phyloP scores from a whole-genome alignment of 1,284 basidiomycete genomes.

The Ustilago sp. region DNA sequence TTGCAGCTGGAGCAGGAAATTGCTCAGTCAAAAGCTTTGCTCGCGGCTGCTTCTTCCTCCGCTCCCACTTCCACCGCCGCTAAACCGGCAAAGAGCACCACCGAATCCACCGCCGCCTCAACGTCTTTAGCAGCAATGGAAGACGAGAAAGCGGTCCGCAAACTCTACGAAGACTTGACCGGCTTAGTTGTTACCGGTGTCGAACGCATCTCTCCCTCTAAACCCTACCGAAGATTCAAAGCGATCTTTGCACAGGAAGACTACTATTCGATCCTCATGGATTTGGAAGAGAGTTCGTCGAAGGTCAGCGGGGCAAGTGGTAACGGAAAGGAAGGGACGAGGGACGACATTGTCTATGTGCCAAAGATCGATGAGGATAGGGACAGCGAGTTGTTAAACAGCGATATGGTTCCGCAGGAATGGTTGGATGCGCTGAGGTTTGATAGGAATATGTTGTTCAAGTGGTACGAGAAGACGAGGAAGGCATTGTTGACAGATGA shows the following conservation, averaged over 20 bases:
- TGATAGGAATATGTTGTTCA: constrained; percentile 40
- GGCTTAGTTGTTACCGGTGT: constrained; percentile 61
- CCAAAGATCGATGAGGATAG: constrained; percentile 62
- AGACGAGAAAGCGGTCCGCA: constrained; percentile 62
- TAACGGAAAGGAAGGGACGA: constrained; percentile 7
- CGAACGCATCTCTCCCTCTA: constrained; percentile 29
- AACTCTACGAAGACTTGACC: constrained; percentile 68
- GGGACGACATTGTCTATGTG: constrained; percentile 64
- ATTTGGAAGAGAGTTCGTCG: constrained; percentile 55
- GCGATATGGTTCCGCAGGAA: constrained; percentile 30
- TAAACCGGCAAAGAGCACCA: background rate
- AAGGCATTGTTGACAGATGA: constrained; percentile 35
- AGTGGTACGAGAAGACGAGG: constrained; percentile 50
- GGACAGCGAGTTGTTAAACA: constrained; percentile 37
- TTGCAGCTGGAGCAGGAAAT: constrained; percentile 52
- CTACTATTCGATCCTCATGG: constrained; percentile 62
- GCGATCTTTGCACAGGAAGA: constrained; percentile 60
- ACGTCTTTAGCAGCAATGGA: constrained; percentile 32
- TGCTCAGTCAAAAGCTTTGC: constrained; percentile 37
- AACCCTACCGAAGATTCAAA: constrained; percentile 47
- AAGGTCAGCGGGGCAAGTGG: constrained; percentile 16
- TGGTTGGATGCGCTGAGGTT: constrained; percentile 48
- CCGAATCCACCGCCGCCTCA: constrained; percentile 7
- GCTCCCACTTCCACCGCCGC: constrained; percentile 9
- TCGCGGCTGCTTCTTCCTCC: constrained; percentile 16